Evolutionary conservation across 306 rosid species (phyloP), one percentile per base, ranked within the genome.

Genomic region (Cucumis hystrix): DNA sequence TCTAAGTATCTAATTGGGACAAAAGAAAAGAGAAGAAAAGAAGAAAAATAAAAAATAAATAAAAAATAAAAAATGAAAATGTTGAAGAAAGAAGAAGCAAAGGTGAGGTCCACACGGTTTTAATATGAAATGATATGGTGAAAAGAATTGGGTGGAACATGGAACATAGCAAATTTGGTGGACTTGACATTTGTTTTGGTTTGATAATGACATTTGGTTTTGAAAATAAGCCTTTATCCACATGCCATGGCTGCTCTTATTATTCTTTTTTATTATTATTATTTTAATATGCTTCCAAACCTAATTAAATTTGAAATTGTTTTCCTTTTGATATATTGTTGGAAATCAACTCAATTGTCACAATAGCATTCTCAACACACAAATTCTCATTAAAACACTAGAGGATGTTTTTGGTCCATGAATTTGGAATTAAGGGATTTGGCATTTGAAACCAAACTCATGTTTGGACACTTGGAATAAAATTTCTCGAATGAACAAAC

Each of bases 51-150:
- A 16, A 23, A 52, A 52, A 52, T n/a, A n/a, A n/a, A n/a, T n/a
- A n/a, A n/a, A n/a, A n/a, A n/a, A n/a, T n/a, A 5, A 52, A 52
- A 16, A 16, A 5, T 6, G 20, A 52, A 52, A 52, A 52, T 52
- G 57, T 52, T 52, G 57, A 52, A 52, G 20, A 52, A 52, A 52
- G 57, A 4, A 52, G 57, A 52, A 52, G 20, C 57, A 52, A 3
- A 52, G 12, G 28, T 65, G 72, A n/a, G 74, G 35, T 68, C 74
- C 74, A 68, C 74, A 12, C 74, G 74, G 74, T 68, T 68, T 66
- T 68, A 37, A 65, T 37, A 65, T 65, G 72, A 65, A 10, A 18
- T 17, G 17, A 37, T 33, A 63, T 61, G 67, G 67, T 61, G 41
- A 61, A 61, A 30, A 61, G 40, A 61, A 61, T 61, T 35, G 40